Evolutionary conservation across 106 monocot species (phyloP).

Genomic region (Dioscorea zingiberensis): DNA sequence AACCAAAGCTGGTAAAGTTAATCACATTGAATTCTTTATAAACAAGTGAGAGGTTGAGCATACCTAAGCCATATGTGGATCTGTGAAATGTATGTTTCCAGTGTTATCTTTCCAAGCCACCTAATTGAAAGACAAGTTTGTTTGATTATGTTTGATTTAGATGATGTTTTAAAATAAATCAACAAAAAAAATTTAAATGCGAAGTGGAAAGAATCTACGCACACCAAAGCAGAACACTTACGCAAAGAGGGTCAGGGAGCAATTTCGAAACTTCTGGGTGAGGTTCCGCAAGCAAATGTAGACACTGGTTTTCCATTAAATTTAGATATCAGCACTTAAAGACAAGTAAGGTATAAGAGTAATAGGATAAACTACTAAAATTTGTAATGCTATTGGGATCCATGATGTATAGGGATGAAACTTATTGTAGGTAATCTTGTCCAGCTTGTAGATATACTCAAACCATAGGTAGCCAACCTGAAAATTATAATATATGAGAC

Average conservation of each 20-base stretch:
- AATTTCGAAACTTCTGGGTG: constrained; percentile 64
- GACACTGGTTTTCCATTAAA: constrained; percentile 40
- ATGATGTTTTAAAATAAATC: background rate
- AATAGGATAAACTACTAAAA: background rate
- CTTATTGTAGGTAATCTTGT: constrained; percentile 86
- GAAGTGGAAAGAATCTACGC: background rate
- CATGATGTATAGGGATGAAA: constrained; percentile 98
- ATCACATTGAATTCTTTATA: background rate
- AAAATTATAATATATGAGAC: constrained; percentile 7
- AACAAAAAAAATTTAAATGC: background rate
- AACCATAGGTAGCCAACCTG: constrained; percentile 85
- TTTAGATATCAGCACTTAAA: constrained; percentile 8
- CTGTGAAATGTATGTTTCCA: constrained; percentile 98
- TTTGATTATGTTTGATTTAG: background rate
- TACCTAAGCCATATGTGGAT: constrained; percentile 97
- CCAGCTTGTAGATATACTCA: constrained; percentile 92
- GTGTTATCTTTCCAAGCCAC: constrained; percentile 96
- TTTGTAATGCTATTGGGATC: constrained; percentile 95
- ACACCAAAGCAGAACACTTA: constrained; percentile 28
- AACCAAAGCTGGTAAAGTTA: background rate
- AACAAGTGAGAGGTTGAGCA: background rate
- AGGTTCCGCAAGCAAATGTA: constrained; percentile 91
- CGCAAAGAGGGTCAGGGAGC: constrained; percentile 89
- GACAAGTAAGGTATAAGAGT: background rate
- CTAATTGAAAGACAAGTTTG: constrained; percentile 24